Base-by-base conservation (phyloP, 1,284 basidiomycete species). In the Vanrija sp. region DNA sequence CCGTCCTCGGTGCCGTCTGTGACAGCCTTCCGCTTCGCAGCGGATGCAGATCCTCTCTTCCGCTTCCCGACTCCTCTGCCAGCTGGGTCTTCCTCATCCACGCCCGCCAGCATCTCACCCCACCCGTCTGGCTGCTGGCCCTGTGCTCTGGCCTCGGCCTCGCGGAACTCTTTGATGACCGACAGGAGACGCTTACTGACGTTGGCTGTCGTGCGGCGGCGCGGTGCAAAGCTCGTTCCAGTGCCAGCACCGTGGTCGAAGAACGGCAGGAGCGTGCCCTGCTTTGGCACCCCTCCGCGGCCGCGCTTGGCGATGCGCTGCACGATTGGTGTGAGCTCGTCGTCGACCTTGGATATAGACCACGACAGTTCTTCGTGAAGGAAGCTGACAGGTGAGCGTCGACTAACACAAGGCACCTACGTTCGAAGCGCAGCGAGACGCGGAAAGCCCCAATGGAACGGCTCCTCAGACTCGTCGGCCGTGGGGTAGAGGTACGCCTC, bases 401-500 rank as follows among this genome's bases (percentile, higher is more conserved):
- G n/a, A 43, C 18, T 9, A 6, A 28, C 6, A n/a, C 38, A 16
- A 42, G 39, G 8, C 14, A 78, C 86, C 63, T 69, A 91, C 89
- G 82, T 78, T 64, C 92, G 84, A 49, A 97, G 81, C 1, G 87
- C 91, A 66, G 97, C 92, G 1, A 99, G 83, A 70, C 98, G 94
- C 6, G 95, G 93, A 60, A 95, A 80, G 9, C 92, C 95, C 96
- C 96, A 99, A 66, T 91, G 90, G 73, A 99, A 98, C 0, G 89
- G 87, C 68, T 98, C 94, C 52, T 92, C 86, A 3, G 91, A 95
- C 49, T 85, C 83, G 71, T 98, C 94, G 6, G 97, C 89, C 0
- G 85, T 83, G 0, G 96, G 95, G 65, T 91, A 84, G 62, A 88
- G 87, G 75, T 99, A 99, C 1, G 93, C 96, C 57, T 94, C 90